Conservation (phyloP, 2,329 filamentous ascomycete species). For the Metarhizium robertsii region DNA sequence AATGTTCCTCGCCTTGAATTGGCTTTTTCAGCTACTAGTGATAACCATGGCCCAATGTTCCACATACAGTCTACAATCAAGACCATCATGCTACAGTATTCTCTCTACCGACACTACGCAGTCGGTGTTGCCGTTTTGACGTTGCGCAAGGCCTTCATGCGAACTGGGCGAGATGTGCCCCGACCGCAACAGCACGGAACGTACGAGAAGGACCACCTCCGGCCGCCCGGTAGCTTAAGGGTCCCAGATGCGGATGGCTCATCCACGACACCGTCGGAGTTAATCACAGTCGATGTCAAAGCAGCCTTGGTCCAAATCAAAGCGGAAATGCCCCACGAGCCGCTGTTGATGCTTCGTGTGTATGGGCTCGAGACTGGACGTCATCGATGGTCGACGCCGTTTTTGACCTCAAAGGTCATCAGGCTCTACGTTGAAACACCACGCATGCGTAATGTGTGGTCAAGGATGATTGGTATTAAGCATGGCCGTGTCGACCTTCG, state of each 20-base stretch:
- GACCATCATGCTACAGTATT: constrained; percentile 77
- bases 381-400: constrained; percentile 81
- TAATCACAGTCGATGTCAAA: constrained; percentile 75
- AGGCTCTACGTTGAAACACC: constrained; percentile 86
- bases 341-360: constrained; percentile 83
- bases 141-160: constrained; percentile 59
- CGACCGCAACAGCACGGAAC: constrained; percentile 22
- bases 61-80: constrained; percentile 76
- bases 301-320: constrained; percentile 79
- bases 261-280: constrained; percentile 41
- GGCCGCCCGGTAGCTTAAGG: constrained; percentile 23
- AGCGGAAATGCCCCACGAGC: constrained; percentile 78
- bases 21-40: constrained; percentile 73
- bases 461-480: constrained; percentile 76
- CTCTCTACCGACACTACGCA: constrained; percentile 86
- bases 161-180: constrained; percentile 34
- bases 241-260: constrained; percentile 21
- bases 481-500: constrained; percentile 71
- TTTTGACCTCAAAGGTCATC: constrained; percentile 64
- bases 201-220: constrained; percentile 16
- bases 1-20: constrained; percentile 81
- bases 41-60: constrained; percentile 78
- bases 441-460: constrained; percentile 75
- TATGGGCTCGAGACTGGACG: constrained; percentile 74
- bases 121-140: constrained; percentile 74